phyloP scores from a whole-genome alignment of 306 rosid genomes.

The Canavalia gladiata region DNA sequence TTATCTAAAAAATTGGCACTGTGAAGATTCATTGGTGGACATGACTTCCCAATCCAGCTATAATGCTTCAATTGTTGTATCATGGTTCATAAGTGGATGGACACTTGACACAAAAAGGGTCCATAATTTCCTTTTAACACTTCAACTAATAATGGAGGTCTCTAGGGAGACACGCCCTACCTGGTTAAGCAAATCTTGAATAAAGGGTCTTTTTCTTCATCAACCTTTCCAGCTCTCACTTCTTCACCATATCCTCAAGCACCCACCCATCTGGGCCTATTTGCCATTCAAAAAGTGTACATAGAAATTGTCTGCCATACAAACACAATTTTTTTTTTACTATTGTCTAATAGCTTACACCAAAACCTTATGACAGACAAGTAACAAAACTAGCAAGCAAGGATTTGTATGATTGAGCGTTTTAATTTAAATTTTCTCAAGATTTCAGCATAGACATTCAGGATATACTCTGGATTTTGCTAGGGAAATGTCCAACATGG shows the following conservation, averaged over 20 bases:
- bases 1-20: slow-evolving; percentile 8
- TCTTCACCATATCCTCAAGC: slow-evolving; percentile 29
- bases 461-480: slow-evolving; percentile 54
- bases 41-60: slow-evolving; percentile 43
- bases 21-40: slow-evolving; percentile 9
- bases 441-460: slow-evolving; percentile 49
- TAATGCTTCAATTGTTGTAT: background rate
- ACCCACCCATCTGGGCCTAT: slow-evolving; percentile 41
- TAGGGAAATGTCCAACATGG: slow-evolving; percentile 58
- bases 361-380: slow-evolving; percentile 25
- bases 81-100: slow-evolving; percentile 12
- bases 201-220: slow-evolving; percentile 37
- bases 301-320: background rate
- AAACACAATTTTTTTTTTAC: background rate
- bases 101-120: slow-evolving; percentile 32
- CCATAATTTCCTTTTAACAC: slow-evolving; percentile 38
- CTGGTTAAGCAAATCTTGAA: slow-evolving; percentile 32
- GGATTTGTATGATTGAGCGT: slow-evolving; percentile 1
- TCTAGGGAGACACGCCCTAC: slow-evolving; percentile 34
- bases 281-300: slow-evolving; percentile 33
- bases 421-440: slow-evolving; percentile 37
- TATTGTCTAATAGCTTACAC: background rate
- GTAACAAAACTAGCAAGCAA: slow-evolving; percentile 11
- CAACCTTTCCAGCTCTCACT: slow-evolving; percentile 53
- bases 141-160: slow-evolving; percentile 41